Base-by-base conservation (phyloP, 306 rosid genomes). In the Dalbergia oliveri region DNA sequence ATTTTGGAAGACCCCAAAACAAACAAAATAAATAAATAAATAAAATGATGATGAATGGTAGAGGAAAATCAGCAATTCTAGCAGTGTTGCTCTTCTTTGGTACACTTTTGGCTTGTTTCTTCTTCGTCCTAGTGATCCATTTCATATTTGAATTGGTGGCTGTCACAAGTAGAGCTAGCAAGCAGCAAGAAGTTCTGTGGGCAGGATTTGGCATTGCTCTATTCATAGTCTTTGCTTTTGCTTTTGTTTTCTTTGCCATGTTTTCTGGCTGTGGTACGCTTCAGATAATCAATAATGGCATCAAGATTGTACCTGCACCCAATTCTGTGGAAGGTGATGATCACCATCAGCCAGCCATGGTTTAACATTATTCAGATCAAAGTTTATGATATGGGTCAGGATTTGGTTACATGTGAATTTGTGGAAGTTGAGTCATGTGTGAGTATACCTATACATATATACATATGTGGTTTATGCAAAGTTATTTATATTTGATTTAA, bases 251-350 rank as follows among this genome's bases (percentile, higher is more conserved):
- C 1, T 62, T 85, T 49, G 69, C 81, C n/a, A 44, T 75, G 12
- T 76, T 78, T 60, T 78, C 84, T 60, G 81, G 86, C 5, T 71
- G 80, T 67, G 44, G 71, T 18, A 60, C 82, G 51, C 5, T 71
- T 72, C 72, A 51, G 44, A 76, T 67, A 16, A 21, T 60, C 34
- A 57, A 79, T 6, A 51, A 60, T 56, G 31, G 59, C 82, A 5
- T 43, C 64, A 85, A 89, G 82, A 72, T 89, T 85, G 87, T 73
- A 50, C 88, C 89, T 44, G 69, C 81, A 45, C 86, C 83, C 13
- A 51, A 45, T 66, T 37, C 83, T 66, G 65, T 50, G 13, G 84
- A 71, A 41, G 53, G 56, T 76, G 87, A 63, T 76, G 87, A 63
- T 12, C 69, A 33, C 3, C 81, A 37, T 13, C 57, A 50, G 0